These are phyloP conservation scores for Funneliformis geosporum DNA, from an alignment of 192 early-diverging fungal species.

Conservation along the genomic window DNA sequence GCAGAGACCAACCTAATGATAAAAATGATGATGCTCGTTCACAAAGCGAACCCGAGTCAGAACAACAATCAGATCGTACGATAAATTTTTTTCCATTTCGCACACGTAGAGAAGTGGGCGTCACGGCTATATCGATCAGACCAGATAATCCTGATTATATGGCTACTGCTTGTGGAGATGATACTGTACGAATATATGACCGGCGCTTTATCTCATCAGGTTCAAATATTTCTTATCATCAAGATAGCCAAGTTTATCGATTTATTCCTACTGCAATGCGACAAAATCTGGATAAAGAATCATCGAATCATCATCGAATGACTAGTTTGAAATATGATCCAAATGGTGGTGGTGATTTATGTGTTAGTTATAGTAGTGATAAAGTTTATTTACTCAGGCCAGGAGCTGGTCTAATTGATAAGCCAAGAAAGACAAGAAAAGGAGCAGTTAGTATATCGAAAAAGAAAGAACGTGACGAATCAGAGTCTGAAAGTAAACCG, in stretches of 20 bases:
- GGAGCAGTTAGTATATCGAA: conserved; percentile 2
- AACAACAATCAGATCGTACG: conserved; percentile 25
- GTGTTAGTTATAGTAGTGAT: conserved; percentile 45
- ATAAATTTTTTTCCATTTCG: conserved; percentile 8
- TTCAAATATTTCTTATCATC: conserved; percentile 30
- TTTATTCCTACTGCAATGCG: conserved; percentile 40
- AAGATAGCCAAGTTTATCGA: conserved; percentile 40
- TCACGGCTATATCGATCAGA: conserved; percentile 50
- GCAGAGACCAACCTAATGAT: too few relatives aligned
- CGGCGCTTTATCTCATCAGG: conserved; percentile 31
- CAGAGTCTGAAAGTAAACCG: not conserved
- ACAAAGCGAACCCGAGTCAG: conserved; percentile 6
- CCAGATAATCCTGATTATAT: conserved; percentile 48
- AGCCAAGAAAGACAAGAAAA: not conserved
- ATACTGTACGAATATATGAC: conserved; percentile 53
- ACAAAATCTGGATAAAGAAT: not conserved
- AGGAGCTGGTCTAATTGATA: conserved; percentile 4
- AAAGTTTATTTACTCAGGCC: conserved; percentile 42
- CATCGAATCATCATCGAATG: conserved; percentile 33
- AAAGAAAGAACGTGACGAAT: not conserved
- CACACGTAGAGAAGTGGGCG: conserved; percentile 16
- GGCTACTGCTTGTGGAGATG: conserved; percentile 50
- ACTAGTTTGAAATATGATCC: conserved; percentile 49
- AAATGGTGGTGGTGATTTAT: conserved; percentile 41
- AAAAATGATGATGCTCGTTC: not conserved